phyloP scores from a whole-genome alignment of 257 asterid genomes.

The Thymus mandschuricus region DNA sequence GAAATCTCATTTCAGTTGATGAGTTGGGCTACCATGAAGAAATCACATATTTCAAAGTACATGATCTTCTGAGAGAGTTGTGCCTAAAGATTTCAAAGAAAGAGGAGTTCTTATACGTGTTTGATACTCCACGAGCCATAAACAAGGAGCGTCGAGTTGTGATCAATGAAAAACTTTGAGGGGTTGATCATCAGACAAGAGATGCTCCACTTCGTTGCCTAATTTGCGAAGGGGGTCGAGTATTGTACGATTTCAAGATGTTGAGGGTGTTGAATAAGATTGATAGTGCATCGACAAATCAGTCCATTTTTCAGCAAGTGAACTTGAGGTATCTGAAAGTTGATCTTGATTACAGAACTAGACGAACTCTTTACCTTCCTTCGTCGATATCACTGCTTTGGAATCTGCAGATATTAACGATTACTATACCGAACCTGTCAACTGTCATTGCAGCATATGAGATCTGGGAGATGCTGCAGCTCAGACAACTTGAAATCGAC shows the following conservation, averaged over 20 bases:
- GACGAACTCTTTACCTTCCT: neutral
- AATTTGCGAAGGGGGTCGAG: neutral
- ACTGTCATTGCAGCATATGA: neutral
- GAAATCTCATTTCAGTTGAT: neutral
- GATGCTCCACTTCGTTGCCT: neutral
- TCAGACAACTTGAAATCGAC: neutral
- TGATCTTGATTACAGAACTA: neutral
- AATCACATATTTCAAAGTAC: neutral
- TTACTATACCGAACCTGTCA: neutral
- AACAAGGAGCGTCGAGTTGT: neutral
- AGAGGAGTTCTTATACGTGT: neutral
- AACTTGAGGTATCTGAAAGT: neutral
- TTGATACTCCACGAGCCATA: neutral
- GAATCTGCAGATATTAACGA: neutral
- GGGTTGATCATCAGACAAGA: neutral
- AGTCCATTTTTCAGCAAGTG: neutral
- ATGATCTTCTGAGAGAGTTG: neutral
- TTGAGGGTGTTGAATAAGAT: neutral
- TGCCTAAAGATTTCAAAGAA: neutral
- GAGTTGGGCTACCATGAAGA: neutral
- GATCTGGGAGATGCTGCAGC: conserved; percentile 13
- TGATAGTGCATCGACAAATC: neutral
- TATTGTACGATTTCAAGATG: neutral
- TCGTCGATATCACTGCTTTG: neutral
- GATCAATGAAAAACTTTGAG: neutral